Evolutionary conservation across 2,329 filamentous ascomycete genomes (phyloP).

Genomic region (Epichloe typhina): DNA sequence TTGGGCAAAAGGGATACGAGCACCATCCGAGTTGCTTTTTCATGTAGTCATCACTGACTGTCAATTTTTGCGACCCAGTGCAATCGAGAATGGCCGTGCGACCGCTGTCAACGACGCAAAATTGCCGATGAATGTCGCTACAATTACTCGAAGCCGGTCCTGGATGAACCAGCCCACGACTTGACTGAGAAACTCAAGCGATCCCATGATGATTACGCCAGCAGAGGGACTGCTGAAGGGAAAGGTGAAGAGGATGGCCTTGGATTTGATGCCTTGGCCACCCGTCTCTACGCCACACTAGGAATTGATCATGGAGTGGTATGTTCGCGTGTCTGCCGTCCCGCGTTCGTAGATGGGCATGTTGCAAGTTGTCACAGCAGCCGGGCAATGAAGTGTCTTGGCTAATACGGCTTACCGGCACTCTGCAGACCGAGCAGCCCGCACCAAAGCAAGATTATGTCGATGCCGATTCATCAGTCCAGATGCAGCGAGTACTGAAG

Average conservation of each 20-base stretch:
- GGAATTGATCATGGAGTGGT: constrained; percentile 10
- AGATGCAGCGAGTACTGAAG: constrained; percentile 13
- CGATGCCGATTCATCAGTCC: constrained; percentile 9
- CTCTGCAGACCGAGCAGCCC: constrained; percentile 7
- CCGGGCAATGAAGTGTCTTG: background rate
- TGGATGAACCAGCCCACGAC: constrained; percentile 1
- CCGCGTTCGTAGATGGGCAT: background rate
- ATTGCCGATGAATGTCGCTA: constrained; percentile 18
- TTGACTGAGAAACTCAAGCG: constrained; percentile 3
- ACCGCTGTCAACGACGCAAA: constrained; percentile 19
- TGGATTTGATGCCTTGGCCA: constrained; percentile 11
- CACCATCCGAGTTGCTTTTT: background rate
- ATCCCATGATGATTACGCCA: constrained; percentile 1
- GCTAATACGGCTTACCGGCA: background rate
- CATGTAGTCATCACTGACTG: background rate
- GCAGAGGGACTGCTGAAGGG: background rate
- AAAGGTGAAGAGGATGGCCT: constrained; percentile 1
- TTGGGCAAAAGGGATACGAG: too few species aligned
- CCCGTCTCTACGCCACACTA: constrained; percentile 11
- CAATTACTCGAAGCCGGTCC: constrained; percentile 7
- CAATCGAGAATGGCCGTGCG: constrained; percentile 21
- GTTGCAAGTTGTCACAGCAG: too few species aligned
- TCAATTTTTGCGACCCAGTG: constrained; percentile 10
- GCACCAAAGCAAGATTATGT: constrained; percentile 10
- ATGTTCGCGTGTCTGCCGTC: background rate